Evolutionary conservation across 176 grass and related monocot species (phyloP).

Genomic region (Phyllostachys edulis): DNA sequence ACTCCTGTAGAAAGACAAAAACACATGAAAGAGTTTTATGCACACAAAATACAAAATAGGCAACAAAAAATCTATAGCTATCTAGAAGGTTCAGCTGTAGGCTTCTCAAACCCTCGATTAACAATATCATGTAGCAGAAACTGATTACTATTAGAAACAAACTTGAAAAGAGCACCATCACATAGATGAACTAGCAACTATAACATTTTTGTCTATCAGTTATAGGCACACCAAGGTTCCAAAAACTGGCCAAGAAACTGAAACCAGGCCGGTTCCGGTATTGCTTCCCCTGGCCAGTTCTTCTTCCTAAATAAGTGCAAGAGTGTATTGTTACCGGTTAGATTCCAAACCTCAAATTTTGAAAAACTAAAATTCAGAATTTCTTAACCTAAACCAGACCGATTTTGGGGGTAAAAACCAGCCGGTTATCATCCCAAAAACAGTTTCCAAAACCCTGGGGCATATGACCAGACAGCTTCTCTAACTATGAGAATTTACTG

Average conservation of each 20-base stretch:
- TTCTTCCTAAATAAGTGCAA: not conserved
- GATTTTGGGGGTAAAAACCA: not conserved
- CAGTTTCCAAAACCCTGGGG: not conserved
- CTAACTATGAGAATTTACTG: not conserved
- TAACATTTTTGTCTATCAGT: slow-evolving; percentile 7
- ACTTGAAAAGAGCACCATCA: slow-evolving; percentile 15
- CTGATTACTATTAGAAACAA: not conserved
- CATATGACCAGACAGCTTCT: not conserved
- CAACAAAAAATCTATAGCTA: not conserved
- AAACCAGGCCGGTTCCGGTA: not conserved
- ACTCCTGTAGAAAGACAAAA: slow-evolving; percentile 58
- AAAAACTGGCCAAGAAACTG: not conserved
- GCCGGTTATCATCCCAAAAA: not conserved
- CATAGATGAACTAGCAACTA: slow-evolving; percentile 25
- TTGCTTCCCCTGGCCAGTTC: not conserved
- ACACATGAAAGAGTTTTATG: slow-evolving; percentile 17
- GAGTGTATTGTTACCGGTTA: not conserved
- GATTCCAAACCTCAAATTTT: not conserved
- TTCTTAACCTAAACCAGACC: not conserved
- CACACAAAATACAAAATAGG: slow-evolving; percentile 10
- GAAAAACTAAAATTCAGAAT: not conserved
- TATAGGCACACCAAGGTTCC: not conserved
- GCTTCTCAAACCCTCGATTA: slow-evolving; percentile 15
- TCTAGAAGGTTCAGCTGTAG: not conserved
- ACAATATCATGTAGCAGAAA: not conserved